Percentiles rank a stretch among this genome's conserved stretches.
Evolutionary conservation across 2,329 filamentous ascomycete genomes (phyloP).

Genomic region (Phoma herbarum): DNA sequence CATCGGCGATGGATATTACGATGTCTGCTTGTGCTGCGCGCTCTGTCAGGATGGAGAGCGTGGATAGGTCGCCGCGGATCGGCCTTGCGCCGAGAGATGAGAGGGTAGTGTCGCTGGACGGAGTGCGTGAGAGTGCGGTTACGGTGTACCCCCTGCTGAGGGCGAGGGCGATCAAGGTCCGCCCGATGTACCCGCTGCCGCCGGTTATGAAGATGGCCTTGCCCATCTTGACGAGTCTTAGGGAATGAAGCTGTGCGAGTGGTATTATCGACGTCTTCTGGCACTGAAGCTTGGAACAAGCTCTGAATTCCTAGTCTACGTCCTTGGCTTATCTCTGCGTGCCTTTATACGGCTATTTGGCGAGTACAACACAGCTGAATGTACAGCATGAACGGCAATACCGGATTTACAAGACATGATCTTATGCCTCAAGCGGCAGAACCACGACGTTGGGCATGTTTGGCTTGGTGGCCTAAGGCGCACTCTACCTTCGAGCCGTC

Average conservation of each 20-base stretch:
- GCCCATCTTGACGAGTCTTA: conserved; percentile 11
- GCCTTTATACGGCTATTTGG: background rate
- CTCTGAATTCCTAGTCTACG: background rate
- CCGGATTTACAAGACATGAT: no score
- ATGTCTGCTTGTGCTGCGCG: conserved; percentile 52
- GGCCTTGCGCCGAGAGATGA: conserved; percentile 51
- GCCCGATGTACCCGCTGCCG: conserved; percentile 35
- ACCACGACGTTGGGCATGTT: background rate
- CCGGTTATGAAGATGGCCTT: conserved; percentile 37
- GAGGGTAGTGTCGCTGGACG: conserved; percentile 49
- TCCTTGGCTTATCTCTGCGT: background rate
- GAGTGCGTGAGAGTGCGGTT: conserved; percentile 53
- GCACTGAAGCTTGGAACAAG: background rate
- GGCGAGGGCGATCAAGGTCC: conserved; percentile 46
- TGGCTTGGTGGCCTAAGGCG: background rate
- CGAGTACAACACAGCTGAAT: background rate
- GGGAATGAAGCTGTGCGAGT: no score
- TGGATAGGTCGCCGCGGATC: conserved; percentile 53
- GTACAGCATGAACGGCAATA: background rate
- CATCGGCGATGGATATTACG: conserved; percentile 55
- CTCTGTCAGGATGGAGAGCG: conserved; percentile 46
- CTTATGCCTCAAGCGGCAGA: background rate
- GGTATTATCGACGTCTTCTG: no score
- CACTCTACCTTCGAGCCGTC: background rate
- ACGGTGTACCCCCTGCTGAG: conserved; percentile 53